phyloP scores from a whole-genome alignment of 306 rosid species.

The Luffa aegyptiaca region DNA sequence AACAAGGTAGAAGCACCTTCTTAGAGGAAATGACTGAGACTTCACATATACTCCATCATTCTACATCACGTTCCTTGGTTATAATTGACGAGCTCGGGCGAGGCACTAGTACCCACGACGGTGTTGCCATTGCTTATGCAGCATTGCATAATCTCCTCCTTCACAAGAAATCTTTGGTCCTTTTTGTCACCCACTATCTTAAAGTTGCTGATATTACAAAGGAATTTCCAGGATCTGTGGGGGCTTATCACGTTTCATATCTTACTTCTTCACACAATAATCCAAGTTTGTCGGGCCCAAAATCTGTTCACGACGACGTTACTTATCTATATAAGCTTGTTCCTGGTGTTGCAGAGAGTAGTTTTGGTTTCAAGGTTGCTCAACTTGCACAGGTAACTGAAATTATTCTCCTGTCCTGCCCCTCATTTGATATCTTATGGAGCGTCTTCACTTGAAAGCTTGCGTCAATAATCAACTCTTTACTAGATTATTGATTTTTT shows the following conservation, averaged over 20 bases:
- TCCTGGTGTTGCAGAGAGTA: constrained; percentile 68
- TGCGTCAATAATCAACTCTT: neutral
- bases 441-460: neutral
- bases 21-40: constrained; percentile 84
- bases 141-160: constrained; percentile 64
- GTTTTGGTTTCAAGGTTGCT: constrained; percentile 92
- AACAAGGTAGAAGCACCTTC: constrained; percentile 90
- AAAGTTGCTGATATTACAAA: constrained; percentile 50
- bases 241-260: constrained; percentile 76
- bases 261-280: constrained; percentile 50
- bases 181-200: constrained; percentile 89
- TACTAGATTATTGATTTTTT: constrained; percentile 3
- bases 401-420: neutral
- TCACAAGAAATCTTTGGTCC: constrained; percentile 68
- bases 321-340: constrained; percentile 84
- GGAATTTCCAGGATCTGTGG: constrained; percentile 69
- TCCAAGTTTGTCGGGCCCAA: constrained; percentile 7
- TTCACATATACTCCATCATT: constrained; percentile 62
- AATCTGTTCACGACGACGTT: constrained; percentile 43
- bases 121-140: constrained; percentile 84
- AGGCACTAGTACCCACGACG: constrained; percentile 97
- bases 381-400: constrained; percentile 81
- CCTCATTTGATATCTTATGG: neutral
- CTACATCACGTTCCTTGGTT: constrained; percentile 60
- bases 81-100: constrained; percentile 95